Conservation (phyloP, 345 rosid genomes). For the Abelmoschus esculentus region DNA sequence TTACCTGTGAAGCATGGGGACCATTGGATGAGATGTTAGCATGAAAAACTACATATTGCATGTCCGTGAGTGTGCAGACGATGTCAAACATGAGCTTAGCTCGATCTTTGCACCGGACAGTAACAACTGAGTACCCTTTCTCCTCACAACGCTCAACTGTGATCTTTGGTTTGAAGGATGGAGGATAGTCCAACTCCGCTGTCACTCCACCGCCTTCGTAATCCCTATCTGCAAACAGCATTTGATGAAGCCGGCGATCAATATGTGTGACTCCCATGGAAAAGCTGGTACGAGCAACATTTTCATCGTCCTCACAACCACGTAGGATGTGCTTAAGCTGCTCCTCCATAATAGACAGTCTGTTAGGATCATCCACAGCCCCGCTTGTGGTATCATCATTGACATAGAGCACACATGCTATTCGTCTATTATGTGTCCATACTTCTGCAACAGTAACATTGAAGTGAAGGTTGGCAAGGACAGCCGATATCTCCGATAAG, state of each 20-base stretch:
- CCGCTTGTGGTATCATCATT: slow-evolving; percentile 48
- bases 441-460: slow-evolving; percentile 83
- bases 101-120: slow-evolving; percentile 69
- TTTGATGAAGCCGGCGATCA: slow-evolving; percentile 87
- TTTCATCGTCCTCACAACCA: slow-evolving; percentile 64
- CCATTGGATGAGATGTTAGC: slow-evolving; percentile 71
- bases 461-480: slow-evolving; percentile 67
- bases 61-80: slow-evolving; percentile 94
- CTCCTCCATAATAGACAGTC: slow-evolving; percentile 64
- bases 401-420: slow-evolving; percentile 81
- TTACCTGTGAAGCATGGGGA: slow-evolving; percentile 66
- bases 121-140: slow-evolving; percentile 77
- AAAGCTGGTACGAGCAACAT: slow-evolving; percentile 56
- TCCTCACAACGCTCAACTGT: slow-evolving; percentile 70
- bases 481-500: slow-evolving; percentile 79
- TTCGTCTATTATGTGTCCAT: slow-evolving; percentile 85
- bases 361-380: slow-evolving; percentile 54
- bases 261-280: slow-evolving; percentile 84
- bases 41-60: slow-evolving; percentile 95
- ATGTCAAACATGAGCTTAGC: slow-evolving; percentile 88
- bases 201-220: slow-evolving; percentile 51
- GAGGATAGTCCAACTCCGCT: slow-evolving; percentile 32
- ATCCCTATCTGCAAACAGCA: slow-evolving; percentile 91
- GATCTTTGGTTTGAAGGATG: slow-evolving; percentile 43
- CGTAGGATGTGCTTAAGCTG: slow-evolving; percentile 72